Percentiles rank a stretch among this genome's conserved stretches.
These are phyloP conservation scores for Pseudoneurospora amorphoporcata DNA, from an alignment of 495 filamentous ascomycete genomes.

Conservation along the genomic window DNA sequence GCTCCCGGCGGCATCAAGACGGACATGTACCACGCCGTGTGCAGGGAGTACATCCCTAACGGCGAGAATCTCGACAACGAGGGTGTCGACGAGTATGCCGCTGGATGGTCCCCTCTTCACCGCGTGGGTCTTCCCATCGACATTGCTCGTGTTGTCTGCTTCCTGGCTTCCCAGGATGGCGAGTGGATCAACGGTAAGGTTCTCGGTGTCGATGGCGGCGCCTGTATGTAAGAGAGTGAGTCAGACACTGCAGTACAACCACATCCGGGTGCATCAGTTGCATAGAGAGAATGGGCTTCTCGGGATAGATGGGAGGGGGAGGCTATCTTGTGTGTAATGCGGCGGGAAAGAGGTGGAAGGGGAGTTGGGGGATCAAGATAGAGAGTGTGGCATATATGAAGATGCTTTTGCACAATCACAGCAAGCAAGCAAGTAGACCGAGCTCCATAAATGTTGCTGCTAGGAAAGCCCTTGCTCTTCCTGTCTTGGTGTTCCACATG, in stretches of 20 bases:
- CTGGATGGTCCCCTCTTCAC: conserved; percentile 47
- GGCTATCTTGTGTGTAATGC: background rate
- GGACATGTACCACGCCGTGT: conserved; percentile 59
- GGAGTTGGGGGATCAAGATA: background rate
- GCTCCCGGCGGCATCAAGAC: conserved; percentile 60
- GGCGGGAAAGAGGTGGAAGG: background rate
- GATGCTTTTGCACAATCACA: background rate
- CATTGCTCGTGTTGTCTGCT: conserved; percentile 54
- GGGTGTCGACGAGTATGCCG: conserved; percentile 35
- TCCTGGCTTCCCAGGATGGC: conserved; percentile 54
- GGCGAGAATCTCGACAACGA: conserved; percentile 38
- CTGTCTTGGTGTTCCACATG: background rate
- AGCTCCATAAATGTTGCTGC: background rate
- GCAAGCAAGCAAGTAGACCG: background rate
- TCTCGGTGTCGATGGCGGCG: conserved; percentile 36
- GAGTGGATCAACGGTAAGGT: conserved; percentile 58
- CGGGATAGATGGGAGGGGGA: background rate
- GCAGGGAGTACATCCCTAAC: conserved; percentile 53
- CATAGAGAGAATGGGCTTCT: background rate
- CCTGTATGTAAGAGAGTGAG: conserved; percentile 32
- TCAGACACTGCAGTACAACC: background rate
- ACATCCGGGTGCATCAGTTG: background rate
- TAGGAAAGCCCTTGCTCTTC: too few relatives aligned
- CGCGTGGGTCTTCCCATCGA: conserved; percentile 54
- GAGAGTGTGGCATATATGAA: background rate